Conservation (phyloP, 805 yeast species). For the Yueomyces sp. region DNA sequence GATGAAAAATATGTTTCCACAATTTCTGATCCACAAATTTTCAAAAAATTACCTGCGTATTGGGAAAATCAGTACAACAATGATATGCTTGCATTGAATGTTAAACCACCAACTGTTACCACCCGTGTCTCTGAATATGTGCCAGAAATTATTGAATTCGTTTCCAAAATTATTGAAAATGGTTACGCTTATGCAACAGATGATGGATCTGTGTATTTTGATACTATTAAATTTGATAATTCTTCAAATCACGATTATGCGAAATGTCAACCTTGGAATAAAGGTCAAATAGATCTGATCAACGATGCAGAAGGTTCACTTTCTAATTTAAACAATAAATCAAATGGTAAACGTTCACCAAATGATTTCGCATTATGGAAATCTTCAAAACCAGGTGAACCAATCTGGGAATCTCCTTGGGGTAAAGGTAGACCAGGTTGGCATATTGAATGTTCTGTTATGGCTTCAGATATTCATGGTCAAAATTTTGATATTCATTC, state of each 20-base stretch:
- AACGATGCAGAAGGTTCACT: constrained; percentile 94
- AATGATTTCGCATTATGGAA: constrained; percentile 97
- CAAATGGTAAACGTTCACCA: constrained; percentile 51
- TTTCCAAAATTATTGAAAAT: constrained; percentile 55
- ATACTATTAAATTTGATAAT: constrained; percentile 69
- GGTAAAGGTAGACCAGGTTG: constrained; percentile 98
- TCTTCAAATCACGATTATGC: constrained; percentile 73
- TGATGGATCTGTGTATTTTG: constrained; percentile 95
- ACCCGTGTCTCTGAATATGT: constrained; percentile 93
- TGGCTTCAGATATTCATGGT: constrained; percentile 89
- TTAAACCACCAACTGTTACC: constrained; percentile 69
- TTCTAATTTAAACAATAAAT: constrained; percentile 24
- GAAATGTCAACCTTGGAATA: constrained; percentile 96
- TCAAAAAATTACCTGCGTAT: constrained; percentile 66
- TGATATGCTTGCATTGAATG: constrained; percentile 80
- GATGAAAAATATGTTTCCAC: constrained; percentile 62
- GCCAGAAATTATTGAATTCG: constrained; percentile 80
- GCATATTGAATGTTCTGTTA: constrained; percentile 98
- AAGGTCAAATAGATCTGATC: constrained; percentile 72
- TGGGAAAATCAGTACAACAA: constrained; percentile 81
- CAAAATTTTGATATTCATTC: constrained; percentile 82
- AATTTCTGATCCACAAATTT: constrained; percentile 75
- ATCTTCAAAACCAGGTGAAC: constrained; percentile 93
- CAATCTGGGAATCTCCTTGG: constrained; percentile 92
- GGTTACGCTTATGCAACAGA: constrained; percentile 75